Percentiles rank a stretch among this genome's conserved stretches.
phyloP scores from a whole-genome alignment of 345 rosid species.

The Corchorus capsularis region DNA sequence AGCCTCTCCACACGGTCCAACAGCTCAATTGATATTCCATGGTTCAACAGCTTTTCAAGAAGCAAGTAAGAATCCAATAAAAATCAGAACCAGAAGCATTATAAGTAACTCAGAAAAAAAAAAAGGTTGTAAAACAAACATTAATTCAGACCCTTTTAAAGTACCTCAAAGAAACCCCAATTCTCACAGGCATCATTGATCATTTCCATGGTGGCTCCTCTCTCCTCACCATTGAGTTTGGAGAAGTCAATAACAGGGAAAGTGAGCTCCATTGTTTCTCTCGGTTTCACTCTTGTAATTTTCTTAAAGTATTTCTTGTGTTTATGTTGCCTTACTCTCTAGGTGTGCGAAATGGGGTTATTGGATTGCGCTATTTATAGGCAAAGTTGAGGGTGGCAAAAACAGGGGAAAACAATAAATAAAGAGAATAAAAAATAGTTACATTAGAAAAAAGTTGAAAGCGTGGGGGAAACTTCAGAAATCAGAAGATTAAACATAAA shows the following conservation, averaged over 20 bases:
- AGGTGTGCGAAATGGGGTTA: conserved; percentile 24
- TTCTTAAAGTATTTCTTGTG: conserved; percentile 8
- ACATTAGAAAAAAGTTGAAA: background rate
- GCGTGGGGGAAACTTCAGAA: background rate
- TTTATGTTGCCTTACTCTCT: conserved; percentile 15
- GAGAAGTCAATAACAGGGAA: conserved; percentile 69
- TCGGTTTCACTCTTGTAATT: no score
- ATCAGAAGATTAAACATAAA: background rate
- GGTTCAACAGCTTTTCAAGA: conserved; percentile 56
- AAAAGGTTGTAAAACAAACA: background rate
- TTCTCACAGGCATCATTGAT: conserved; percentile 77
- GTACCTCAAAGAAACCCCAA: conserved; percentile 91
- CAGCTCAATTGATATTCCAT: conserved; percentile 65
- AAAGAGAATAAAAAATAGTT: no score
- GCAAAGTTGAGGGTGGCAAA: conserved; percentile 25
- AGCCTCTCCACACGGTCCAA: conserved; percentile 71
- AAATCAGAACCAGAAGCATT: background rate
- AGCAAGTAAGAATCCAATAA: background rate
- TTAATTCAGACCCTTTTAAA: background rate
- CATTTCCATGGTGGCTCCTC: conserved; percentile 53
- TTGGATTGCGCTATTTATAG: conserved; percentile 51
- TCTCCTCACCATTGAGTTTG: conserved; percentile 62
- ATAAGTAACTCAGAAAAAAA: no score
- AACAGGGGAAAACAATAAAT: background rate
- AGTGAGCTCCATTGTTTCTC: conserved; percentile 42